These are phyloP conservation scores for Aphanomyces astaci DNA, from an alignment of 352 stramenopile species.

Conservation along the genomic window DNA sequence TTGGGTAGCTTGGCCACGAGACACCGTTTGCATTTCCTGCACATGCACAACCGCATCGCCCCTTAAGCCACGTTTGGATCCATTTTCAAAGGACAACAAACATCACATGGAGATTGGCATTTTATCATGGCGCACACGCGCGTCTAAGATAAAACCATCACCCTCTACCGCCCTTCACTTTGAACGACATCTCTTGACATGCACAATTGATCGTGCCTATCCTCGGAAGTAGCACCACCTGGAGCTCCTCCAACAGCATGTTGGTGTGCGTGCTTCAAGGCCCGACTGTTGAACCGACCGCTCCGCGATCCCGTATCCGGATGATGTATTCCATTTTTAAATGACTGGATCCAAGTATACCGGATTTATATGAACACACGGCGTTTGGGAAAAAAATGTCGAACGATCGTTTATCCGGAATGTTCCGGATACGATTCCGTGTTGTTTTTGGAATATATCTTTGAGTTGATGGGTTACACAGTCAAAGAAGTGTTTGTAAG, in stretches of 20 bases:
- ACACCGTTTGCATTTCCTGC: no score
- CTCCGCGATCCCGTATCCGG: not conserved
- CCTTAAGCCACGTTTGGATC: no score
- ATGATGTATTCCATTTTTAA: not conserved
- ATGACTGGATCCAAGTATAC: not conserved
- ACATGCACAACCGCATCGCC: no score
- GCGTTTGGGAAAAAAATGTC: not conserved
- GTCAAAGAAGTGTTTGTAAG: constrained; percentile 20
- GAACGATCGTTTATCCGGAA: not conserved
- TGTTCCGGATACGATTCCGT: constrained; percentile 3
- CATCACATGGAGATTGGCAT: no score
- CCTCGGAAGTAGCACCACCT: not conserved
- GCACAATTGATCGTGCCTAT: not conserved
- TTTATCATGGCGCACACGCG: no score
- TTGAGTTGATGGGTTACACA: not conserved
- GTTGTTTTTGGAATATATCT: constrained; percentile 18
- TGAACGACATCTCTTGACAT: not conserved
- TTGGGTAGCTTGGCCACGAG: no score
- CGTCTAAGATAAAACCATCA: not conserved
- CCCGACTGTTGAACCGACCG: not conserved
- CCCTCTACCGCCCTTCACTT: not conserved
- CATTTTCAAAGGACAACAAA: no score
- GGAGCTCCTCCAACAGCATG: not conserved
- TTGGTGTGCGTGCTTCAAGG: not conserved
- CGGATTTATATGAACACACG: not conserved